phyloP scores from a whole-genome alignment of 148 eudicot genomes.

The Linanthus parryae region DNA sequence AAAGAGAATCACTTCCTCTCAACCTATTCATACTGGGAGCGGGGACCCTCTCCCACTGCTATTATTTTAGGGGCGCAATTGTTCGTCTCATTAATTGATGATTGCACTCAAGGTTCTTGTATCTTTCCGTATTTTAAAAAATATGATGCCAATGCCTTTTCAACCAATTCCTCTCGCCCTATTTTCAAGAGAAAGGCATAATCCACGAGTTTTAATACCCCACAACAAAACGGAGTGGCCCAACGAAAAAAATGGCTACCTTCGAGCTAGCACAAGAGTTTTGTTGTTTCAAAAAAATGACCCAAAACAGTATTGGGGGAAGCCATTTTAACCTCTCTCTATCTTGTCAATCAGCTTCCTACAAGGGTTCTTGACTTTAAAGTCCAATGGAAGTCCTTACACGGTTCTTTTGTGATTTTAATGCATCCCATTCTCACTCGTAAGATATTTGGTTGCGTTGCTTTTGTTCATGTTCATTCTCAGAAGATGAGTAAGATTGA shows the following conservation, averaged over 20 bases:
- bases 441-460: slow-evolving; percentile 2
- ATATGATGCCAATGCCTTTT: neutral
- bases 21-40: neutral
- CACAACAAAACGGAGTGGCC: slow-evolving; percentile 4
- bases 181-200: neutral
- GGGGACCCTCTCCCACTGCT: neutral
- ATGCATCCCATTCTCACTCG: neutral
- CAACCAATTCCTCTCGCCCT: neutral
- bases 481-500: neutral
- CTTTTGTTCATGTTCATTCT: slow-evolving; percentile 1
- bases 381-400: neutral
- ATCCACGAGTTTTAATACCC: slow-evolving; percentile 1
- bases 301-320: slow-evolving; percentile 5
- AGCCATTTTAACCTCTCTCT: neutral
- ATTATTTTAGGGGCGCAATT: neutral
- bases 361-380: neutral
- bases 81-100: slow-evolving; percentile 4
- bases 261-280: neutral
- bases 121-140: neutral
- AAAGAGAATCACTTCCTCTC: neutral
- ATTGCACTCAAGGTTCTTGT: slow-evolving; percentile 4
- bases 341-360: neutral
- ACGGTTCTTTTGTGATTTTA: neutral
- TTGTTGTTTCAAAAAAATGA: slow-evolving; percentile 1
- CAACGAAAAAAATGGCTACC: neutral